Percentiles rank a stretch among this genome's conserved stretches.
phyloP scores from a whole-genome alignment of 1,284 basidiomycete species.

The Puccinia triticina region DNA sequence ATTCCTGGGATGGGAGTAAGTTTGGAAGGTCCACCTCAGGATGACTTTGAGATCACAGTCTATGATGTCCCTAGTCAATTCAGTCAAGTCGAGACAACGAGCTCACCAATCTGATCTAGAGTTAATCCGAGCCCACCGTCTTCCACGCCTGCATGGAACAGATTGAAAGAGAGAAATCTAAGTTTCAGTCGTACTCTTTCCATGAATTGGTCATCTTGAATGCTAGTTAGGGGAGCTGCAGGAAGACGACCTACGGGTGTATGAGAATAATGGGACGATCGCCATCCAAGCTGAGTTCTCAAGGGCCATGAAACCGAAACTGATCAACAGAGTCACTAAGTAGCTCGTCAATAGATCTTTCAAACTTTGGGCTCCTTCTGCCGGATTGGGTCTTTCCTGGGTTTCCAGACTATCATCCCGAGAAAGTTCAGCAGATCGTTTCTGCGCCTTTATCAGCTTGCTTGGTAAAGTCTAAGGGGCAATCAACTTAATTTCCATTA shows the following conservation, averaged over 20 bases:
- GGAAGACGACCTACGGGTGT: conserved; percentile 25
- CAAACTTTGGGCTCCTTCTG: neutral
- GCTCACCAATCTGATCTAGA: conserved; percentile 44
- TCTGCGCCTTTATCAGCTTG: neutral
- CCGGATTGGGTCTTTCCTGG: neutral
- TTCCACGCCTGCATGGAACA: conserved; percentile 35
- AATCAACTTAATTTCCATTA: neutral
- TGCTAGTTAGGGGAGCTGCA: neutral
- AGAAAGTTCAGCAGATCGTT: neutral
- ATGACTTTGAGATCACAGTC: neutral
- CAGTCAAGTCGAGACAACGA: neutral
- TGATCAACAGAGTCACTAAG: conserved; percentile 21
- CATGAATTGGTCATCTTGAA: neutral
- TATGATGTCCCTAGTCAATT: neutral
- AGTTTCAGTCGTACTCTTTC: neutral
- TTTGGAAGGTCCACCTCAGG: neutral
- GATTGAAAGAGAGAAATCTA: neutral
- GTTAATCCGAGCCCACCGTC: conserved; percentile 46
- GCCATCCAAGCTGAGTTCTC: conserved; percentile 45
- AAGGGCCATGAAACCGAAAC: conserved; percentile 38
- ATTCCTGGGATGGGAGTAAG: conserved; percentile 12
- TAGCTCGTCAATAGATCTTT: conserved; percentile 17
- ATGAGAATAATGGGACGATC: conserved; percentile 41
- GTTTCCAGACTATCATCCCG: neutral
- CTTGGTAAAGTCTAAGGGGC: conserved; percentile 17